Conservation (phyloP, 495 filamentous ascomycete species). For the Penicillium maclennaniae region DNA sequence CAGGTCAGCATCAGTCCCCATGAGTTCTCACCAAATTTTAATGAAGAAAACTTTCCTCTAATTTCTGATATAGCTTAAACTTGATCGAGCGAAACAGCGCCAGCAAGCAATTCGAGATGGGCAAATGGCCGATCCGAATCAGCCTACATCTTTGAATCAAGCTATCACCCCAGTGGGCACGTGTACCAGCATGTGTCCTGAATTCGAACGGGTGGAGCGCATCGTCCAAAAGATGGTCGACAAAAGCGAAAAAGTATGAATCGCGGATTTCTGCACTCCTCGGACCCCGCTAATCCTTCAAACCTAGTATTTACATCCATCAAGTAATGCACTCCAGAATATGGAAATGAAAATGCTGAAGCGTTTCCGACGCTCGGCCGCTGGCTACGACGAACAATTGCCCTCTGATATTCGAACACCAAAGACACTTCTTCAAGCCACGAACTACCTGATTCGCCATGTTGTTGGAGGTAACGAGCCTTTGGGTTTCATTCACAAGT, state of each 20-base stretch:
- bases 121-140: conserved; percentile 85
- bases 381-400: conserved; percentile 85
- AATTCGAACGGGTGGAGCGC: conserved; percentile 77
- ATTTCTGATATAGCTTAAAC: conserved; percentile 49
- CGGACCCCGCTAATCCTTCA: conserved; percentile 9
- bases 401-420: conserved; percentile 90
- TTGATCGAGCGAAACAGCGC: conserved; percentile 65
- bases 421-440: conserved; percentile 64
- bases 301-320: conserved; percentile 35
- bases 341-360: conserved; percentile 71
- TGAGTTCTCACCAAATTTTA: not conserved
- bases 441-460: conserved; percentile 77
- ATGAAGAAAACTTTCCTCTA: conserved; percentile 9
- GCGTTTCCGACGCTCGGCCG: conserved; percentile 82
- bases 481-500: conserved; percentile 71
- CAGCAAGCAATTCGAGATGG: conserved; percentile 66
- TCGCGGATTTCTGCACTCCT: not conserved
- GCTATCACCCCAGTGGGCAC: conserved; percentile 86
- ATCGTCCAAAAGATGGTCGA: conserved; percentile 67
- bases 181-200: conserved; percentile 91
- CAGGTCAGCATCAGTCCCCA: conserved; percentile 27
- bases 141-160: conserved; percentile 71
- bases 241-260: conserved; percentile 53
- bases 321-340: conserved; percentile 32
- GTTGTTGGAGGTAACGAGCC: conserved; percentile 62